Percentiles rank a stretch among this genome's conserved stretches.
phyloP scores from a whole-genome alignment of 306 rosid genomes.

The Lupinus albus region DNA sequence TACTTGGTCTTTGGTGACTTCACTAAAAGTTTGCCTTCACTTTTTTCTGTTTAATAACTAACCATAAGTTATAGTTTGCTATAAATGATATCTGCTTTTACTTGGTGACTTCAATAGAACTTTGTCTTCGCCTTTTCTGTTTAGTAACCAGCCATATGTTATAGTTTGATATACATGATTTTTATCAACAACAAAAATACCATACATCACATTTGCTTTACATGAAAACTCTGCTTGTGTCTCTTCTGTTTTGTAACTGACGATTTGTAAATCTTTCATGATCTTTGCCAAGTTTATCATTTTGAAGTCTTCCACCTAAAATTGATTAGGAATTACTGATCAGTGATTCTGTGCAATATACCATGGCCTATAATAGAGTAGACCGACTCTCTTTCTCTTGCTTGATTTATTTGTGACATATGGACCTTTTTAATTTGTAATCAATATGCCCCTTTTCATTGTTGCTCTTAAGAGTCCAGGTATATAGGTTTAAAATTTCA shows the following conservation, averaged over 20 bases:
- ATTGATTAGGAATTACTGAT: constrained; percentile 17
- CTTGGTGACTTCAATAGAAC: constrained; percentile 28
- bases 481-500: constrained; percentile 20
- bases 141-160: constrained; percentile 43
- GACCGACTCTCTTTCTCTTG: background rate
- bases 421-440: constrained; percentile 15
- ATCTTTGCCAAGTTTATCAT: too few species aligned
- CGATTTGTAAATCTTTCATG: constrained; percentile 16
- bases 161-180: constrained; percentile 6
- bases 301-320: background rate
- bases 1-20: constrained; percentile 27
- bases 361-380: background rate
- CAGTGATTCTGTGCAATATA: background rate
- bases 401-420: constrained; percentile 20
- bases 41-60: constrained; percentile 11
- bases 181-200: background rate
- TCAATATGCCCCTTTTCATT: constrained; percentile 15
- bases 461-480: constrained; percentile 29
- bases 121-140: background rate
- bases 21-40: background rate
- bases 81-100: constrained; percentile 23
- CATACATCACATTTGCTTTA: constrained; percentile 10
- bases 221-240: constrained; percentile 1
- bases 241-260: background rate
- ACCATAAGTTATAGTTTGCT: constrained; percentile 41